Evolutionary conservation across 1,139 yeast species (phyloP).

Genomic region (Arxiozyma slooffiae): DNA sequence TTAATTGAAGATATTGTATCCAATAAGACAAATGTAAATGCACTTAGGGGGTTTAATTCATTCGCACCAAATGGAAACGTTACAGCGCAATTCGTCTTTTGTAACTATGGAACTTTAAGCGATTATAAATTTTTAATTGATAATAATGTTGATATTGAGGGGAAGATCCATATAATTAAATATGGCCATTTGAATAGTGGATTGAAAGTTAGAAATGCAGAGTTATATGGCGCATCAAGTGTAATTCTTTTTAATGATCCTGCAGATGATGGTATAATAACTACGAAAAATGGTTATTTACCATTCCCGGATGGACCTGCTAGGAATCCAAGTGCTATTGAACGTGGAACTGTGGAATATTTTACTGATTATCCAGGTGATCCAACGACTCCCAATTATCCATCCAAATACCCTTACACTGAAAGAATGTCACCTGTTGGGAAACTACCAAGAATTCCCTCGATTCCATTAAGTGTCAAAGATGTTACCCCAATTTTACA

Average conservation of each 20-base stretch:
- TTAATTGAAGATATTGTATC: constrained; percentile 66
- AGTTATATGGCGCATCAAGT: constrained; percentile 46
- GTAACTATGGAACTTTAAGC: constrained; percentile 53
- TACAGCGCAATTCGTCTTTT: constrained; percentile 45
- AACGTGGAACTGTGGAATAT: constrained; percentile 50
- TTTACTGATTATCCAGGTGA: constrained; percentile 59
- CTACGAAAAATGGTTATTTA: constrained; percentile 33
- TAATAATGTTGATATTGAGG: constrained; percentile 33
- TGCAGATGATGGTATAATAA: constrained; percentile 37
- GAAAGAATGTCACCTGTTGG: constrained; percentile 34
- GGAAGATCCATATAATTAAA: constrained; percentile 50
- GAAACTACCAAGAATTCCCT: constrained; percentile 40
- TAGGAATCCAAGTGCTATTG: constrained; percentile 37
- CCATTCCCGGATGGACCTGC: constrained; percentile 42
- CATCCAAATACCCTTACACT: constrained; percentile 31
- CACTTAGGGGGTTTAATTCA: constrained; percentile 52
- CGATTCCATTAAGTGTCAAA: constrained; percentile 34
- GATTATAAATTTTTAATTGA: constrained; percentile 45
- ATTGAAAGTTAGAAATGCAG: constrained; percentile 43
- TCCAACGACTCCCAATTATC: constrained; percentile 56
- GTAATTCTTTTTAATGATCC: constrained; percentile 48
- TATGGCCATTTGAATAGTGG: constrained; percentile 44
- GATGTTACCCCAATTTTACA: constrained; percentile 34
- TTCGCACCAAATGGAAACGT: constrained; percentile 51
- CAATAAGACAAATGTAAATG: constrained; percentile 32